Evolutionary conservation across 1,284 basidiomycete species (phyloP), one percentile per base, ranked within the genome.

Genomic region (Ceratobasidium sp.): DNA sequence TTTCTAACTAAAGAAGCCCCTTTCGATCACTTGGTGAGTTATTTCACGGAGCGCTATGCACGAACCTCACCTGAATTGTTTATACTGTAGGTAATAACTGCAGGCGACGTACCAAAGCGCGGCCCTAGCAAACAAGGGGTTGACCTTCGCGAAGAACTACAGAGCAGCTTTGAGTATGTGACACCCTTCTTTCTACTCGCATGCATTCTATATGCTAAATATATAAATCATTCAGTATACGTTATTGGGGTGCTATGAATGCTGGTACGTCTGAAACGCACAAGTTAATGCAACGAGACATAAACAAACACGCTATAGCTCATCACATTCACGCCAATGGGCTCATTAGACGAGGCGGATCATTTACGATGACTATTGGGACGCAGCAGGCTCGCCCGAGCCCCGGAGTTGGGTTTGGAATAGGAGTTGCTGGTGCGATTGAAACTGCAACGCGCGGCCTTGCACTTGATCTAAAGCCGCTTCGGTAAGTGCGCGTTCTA

Each of bases 401-500:
- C 14, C 3, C 64, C 23, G 64, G 52, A 18, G 28, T 18, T 11
- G 49, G 50, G 35, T 46, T 55, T 38, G 13, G 41, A n/a, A 23
- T 35, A 5, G 49, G 50, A 44, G 35, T 43, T 9, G 52, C 43
- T 8, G 64, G 64, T 2, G 49, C 64, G 2, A 38, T 67, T 28
- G 64, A 67, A 55, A 67, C 49, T n/a, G 35, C 64, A 1, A 67
- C 64, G 18, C 63, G 49, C 26, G 47, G 63, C 21, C 30, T 66
- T 2, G 63, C 64, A 6, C 11, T 67, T 44, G 64, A 67, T 18
- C 14, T 67, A 4, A 67, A 67, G 41, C 64, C 64, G 4, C 32
- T 67, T 32, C 52, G 64, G 64, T 67, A 49, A 28, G 38, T 28
- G 11, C 4, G 11, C 35, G 6, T 11, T 38, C 35, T 38, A 38